Percentiles rank a stretch among this genome's conserved stretches.
Evolutionary conservation across 495 filamentous ascomycete species (phyloP).

Genomic region (Daldinia vernicosa): DNA sequence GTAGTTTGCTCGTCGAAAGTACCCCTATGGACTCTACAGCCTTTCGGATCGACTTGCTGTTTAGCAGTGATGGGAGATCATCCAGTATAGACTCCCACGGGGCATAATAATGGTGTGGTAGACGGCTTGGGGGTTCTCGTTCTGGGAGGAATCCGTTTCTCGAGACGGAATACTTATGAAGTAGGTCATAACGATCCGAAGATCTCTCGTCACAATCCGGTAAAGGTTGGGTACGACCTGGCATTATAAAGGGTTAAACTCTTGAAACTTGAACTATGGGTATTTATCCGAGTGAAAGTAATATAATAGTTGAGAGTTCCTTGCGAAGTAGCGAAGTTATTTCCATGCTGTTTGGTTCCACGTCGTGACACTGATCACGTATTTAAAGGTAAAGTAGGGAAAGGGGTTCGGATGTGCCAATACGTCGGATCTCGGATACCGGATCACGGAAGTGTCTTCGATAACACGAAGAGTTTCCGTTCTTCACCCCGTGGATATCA

Average conservation of each 20-base stretch:
- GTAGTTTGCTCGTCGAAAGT: slow-evolving; percentile 77
- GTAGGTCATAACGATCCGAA: background rate
- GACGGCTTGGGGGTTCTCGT: slow-evolving; percentile 72
- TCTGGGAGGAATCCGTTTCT: slow-evolving; percentile 82
- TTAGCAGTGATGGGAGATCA: slow-evolving; percentile 82
- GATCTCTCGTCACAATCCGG: background rate
- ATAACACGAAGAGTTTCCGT: slow-evolving; percentile 1
- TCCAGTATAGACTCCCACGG: slow-evolving; percentile 84
- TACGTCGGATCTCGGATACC: slow-evolving; percentile 34
- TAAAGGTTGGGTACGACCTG: slow-evolving; percentile 17
- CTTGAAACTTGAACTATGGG: background rate
- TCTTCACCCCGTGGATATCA: background rate
- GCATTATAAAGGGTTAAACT: slow-evolving; percentile 11
- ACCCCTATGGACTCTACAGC: slow-evolving; percentile 78
- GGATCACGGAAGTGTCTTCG: slow-evolving; percentile 32
- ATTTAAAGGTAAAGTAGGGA: slow-evolving; percentile 6
- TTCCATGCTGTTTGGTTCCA: too few relatives aligned
- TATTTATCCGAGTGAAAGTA: background rate
- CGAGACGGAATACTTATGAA: slow-evolving; percentile 40
- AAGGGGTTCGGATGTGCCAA: slow-evolving; percentile 11
- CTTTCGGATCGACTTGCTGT: slow-evolving; percentile 75
- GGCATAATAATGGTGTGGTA: slow-evolving; percentile 87
- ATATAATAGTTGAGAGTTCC: too few relatives aligned
- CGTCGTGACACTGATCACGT: too few relatives aligned
- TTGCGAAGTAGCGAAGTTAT: too few relatives aligned